Percentiles rank a stretch among this genome's conserved stretches.
These are phyloP conservation scores for Pythium sukuiense DNA, from an alignment of 352 stramenopile genomes.

Conservation along the genomic window DNA sequence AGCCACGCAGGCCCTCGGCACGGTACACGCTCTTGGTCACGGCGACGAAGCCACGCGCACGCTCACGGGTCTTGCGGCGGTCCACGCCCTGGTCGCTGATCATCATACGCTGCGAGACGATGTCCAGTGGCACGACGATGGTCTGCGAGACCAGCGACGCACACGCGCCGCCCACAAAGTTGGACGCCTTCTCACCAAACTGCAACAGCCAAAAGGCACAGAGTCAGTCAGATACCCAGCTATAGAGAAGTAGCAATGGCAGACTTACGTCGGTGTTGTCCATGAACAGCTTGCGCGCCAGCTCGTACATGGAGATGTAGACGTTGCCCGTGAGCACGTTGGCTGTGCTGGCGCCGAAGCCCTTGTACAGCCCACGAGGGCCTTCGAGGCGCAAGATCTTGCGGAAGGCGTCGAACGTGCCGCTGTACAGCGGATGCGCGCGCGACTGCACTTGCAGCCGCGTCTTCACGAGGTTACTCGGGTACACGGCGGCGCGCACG, in stretches of 20 bases:
- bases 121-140: slow-evolving; percentile 85
- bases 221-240: not conserved
- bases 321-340: slow-evolving; percentile 87
- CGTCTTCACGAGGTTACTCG: slow-evolving; percentile 88
- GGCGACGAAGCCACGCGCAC: slow-evolving; percentile 51
- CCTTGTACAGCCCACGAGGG: slow-evolving; percentile 80
- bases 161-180: slow-evolving; percentile 74
- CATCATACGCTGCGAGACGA: slow-evolving; percentile 91
- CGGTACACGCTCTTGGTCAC: slow-evolving; percentile 69
- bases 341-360: slow-evolving; percentile 82
- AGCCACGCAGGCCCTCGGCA: slow-evolving; percentile 66
- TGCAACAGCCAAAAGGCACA: not conserved
- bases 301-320: slow-evolving; percentile 90
- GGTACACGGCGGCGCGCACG: slow-evolving; percentile 84
- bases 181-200: slow-evolving; percentile 55
- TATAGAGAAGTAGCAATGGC: no score
- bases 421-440: slow-evolving; percentile 64
- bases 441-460: slow-evolving; percentile 84
- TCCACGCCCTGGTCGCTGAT: slow-evolving; percentile 74
- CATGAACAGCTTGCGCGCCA: slow-evolving; percentile 70
- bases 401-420: slow-evolving; percentile 82
- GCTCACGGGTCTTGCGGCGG: slow-evolving; percentile 56
- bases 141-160: slow-evolving; percentile 86
- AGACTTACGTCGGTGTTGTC: slow-evolving; percentile 47
- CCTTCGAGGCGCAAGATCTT: slow-evolving; percentile 84